Evolutionary conservation across 2,329 filamentous ascomycete species (phyloP), one percentile per base, ranked within the genome.

Genomic region (Rugonectria rugulosa): DNA sequence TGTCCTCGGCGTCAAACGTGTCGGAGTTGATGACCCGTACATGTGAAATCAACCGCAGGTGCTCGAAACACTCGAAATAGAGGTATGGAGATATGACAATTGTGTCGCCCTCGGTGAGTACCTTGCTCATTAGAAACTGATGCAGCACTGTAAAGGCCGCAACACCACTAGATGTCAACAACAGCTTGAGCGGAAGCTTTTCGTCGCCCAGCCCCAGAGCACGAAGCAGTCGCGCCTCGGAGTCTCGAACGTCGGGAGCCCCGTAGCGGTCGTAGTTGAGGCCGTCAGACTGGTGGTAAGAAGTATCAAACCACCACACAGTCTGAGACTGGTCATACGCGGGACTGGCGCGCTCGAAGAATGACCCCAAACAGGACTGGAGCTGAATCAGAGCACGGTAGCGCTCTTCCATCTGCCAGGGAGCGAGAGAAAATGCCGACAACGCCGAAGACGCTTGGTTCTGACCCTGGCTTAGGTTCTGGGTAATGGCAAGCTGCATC

Each of bases 51-150:
- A 54, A 21, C 10, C 55, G 49, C 11, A 54, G 21, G 24, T 57
- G 55, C 24, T 57, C 55, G 23, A 57, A 57, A 32, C 50, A 54
- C 34, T 57, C 50, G 14, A 57, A 57, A 29, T 57, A 57, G 14
- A 57, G 27, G 12, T 57, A 57, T 19, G 55, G 55, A 21, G 55
- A 57, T 34, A 57, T 54, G 38, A 50, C 49, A 17, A 57, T 57
- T 3, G 50, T 57, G 27, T 54, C 55, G 11, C 50, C 55, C 5
- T 49, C 40, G 12, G 36, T 40, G 36, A 54, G 34, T 11, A 54
- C 49, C 31, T 57, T 57, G 40, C 49, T 57, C 55, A 54, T 57
- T 41, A 57, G 26, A 34, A 57, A 57, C 21, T 57, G 55, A 15
- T 54, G 50, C 24, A 57, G 19, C 23, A 49, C 49, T 10, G 55